phyloP scores from a whole-genome alignment of 129 eudicot species.

The Dittrichia graveolens region DNA sequence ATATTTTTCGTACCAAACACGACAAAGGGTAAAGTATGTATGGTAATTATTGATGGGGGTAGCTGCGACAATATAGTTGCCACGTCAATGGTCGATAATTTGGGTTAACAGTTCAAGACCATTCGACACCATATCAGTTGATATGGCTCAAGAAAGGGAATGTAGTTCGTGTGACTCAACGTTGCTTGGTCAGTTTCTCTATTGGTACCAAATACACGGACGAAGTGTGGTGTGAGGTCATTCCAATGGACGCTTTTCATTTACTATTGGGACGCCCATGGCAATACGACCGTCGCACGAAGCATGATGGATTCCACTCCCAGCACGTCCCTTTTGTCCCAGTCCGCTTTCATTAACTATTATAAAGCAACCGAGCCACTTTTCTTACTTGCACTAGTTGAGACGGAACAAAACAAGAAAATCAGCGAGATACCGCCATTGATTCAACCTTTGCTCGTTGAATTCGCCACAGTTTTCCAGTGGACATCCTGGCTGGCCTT shows the following conservation, averaged over 20 bases:
- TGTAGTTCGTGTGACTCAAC: neutral
- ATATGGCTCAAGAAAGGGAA: neutral
- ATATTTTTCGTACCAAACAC: no score
- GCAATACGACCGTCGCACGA: neutral
- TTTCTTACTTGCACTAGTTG: neutral
- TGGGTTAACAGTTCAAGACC: neutral
- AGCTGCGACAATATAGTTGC: neutral
- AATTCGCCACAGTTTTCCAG: neutral
- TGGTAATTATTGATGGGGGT: neutral
- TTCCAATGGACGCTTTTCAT: neutral
- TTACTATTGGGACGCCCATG: no score
- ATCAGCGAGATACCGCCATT: neutral
- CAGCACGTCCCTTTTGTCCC: no score
- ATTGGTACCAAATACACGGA: neutral
- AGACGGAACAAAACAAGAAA: neutral
- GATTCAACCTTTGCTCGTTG: neutral
- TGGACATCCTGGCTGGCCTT: neutral
- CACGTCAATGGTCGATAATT: no score
- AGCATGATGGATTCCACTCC: neutral
- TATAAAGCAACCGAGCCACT: no score
- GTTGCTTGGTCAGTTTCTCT: neutral
- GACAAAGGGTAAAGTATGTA: neutral
- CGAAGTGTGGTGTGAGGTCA: neutral
- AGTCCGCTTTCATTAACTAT: neutral
- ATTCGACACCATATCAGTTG: neutral